Conservation (phyloP, 2,329 filamentous ascomycete genomes). For the Fusarium poae region DNA sequence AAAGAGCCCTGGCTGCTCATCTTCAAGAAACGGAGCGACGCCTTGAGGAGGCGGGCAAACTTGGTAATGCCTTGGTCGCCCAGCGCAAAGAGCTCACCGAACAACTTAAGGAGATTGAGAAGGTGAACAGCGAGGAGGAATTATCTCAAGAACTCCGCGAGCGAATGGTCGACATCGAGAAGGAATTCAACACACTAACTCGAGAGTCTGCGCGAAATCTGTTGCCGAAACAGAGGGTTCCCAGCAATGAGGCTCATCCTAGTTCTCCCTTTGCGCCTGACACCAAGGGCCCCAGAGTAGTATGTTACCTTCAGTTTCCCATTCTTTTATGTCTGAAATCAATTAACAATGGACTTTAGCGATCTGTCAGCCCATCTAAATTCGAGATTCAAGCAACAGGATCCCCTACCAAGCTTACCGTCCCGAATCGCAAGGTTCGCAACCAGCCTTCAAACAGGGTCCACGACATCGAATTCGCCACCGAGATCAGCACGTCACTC, state of each 20-base stretch:
- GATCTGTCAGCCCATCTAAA: slow-evolving; percentile 78
- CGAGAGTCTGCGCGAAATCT: slow-evolving; percentile 90
- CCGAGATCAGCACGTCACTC: slow-evolving; percentile 94
- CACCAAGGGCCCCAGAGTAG: slow-evolving; percentile 66
- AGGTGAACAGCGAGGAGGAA: slow-evolving; percentile 79
- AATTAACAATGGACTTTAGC: slow-evolving; percentile 58
- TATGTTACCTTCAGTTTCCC: slow-evolving; percentile 54
- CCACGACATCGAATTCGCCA: slow-evolving; percentile 98
- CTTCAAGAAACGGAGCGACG: slow-evolving; percentile 91
- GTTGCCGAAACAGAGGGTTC: slow-evolving; percentile 83
- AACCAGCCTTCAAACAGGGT: slow-evolving; percentile 91
- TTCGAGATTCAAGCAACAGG: slow-evolving; percentile 87
- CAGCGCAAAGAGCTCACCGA: slow-evolving; percentile 88
- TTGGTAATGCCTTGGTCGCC: slow-evolving; percentile 88
- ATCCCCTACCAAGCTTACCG: slow-evolving; percentile 89
- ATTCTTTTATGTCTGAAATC: not conserved
- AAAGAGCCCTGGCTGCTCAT: slow-evolving; percentile 89
- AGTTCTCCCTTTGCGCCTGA: slow-evolving; percentile 68
- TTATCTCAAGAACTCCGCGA: slow-evolving; percentile 85
- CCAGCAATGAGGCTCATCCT: slow-evolving; percentile 72
- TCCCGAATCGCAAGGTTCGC: slow-evolving; percentile 87
- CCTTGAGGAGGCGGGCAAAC: slow-evolving; percentile 88
- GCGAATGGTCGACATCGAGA: slow-evolving; percentile 88
- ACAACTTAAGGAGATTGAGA: slow-evolving; percentile 85
- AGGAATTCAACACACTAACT: slow-evolving; percentile 94